Conservation (phyloP, 495 filamentous ascomycete species). For the Tuber melanosporum region DNA sequence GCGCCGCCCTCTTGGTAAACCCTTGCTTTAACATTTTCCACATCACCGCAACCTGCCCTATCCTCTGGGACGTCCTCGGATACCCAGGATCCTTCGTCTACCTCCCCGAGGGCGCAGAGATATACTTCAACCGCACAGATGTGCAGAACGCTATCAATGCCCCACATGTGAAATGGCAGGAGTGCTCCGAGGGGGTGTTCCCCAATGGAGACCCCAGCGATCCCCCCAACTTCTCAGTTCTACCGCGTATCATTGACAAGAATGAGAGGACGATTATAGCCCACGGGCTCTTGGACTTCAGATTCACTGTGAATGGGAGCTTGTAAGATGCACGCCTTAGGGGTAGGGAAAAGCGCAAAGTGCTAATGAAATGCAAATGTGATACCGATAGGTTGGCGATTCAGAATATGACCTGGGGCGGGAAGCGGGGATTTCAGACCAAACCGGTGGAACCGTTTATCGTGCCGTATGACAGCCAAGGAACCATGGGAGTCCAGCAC, state of each 20-base stretch:
- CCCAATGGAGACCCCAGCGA: constrained; percentile 47
- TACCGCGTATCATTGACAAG: constrained; percentile 66
- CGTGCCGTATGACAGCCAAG: constrained; percentile 56
- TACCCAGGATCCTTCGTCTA: constrained; percentile 56
- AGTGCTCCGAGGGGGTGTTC: constrained; percentile 56
- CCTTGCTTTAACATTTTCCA: constrained; percentile 79
- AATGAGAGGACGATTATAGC: constrained; percentile 63
- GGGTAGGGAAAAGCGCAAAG: not conserved
- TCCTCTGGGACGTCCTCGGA: constrained; percentile 66
- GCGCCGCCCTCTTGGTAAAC: constrained; percentile 56
- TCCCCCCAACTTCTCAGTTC: constrained; percentile 49
- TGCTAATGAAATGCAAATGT: not conserved
- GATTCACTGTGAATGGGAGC: constrained; percentile 60
- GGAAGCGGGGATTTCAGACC: constrained; percentile 59
- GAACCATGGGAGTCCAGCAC: constrained; percentile 51
- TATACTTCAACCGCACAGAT: constrained; percentile 74
- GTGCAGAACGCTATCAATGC: constrained; percentile 70
- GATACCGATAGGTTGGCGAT: constrained; percentile 49
- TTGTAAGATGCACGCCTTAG: constrained; percentile 40
- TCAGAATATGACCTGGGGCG: constrained; percentile 82
- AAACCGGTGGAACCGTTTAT: constrained; percentile 56
- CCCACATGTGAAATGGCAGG: constrained; percentile 55
- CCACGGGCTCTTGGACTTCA: constrained; percentile 55
- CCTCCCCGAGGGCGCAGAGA: constrained; percentile 50
- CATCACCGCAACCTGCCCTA: constrained; percentile 65